Conservation (phyloP, 2,329 filamentous ascomycete species). For the Tolypocladium sp. region DNA sequence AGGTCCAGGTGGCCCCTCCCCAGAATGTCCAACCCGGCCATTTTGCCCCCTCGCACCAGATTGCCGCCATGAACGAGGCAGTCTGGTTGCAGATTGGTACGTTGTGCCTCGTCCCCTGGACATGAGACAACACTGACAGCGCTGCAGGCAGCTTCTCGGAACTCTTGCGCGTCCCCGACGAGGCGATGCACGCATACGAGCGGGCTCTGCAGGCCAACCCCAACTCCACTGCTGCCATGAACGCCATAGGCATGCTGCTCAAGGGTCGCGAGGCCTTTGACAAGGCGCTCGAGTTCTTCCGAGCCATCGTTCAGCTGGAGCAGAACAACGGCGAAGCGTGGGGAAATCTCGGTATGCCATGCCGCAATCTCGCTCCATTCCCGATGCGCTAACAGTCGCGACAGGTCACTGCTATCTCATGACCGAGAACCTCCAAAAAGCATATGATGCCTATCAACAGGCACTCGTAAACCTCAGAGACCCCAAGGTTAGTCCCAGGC, state of each 20-base stretch:
- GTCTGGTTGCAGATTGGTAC: slow-evolving; percentile 91
- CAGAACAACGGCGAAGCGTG: slow-evolving; percentile 86
- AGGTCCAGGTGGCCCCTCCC: slow-evolving; percentile 49
- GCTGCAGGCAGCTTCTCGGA: slow-evolving; percentile 73
- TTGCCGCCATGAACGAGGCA: slow-evolving; percentile 71
- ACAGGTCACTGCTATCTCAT: slow-evolving; percentile 95
- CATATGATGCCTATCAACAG: slow-evolving; percentile 93
- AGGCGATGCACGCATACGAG: slow-evolving; percentile 85
- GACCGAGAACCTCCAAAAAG: slow-evolving; percentile 97
- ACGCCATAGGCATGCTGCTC: slow-evolving; percentile 83
- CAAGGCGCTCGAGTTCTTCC: slow-evolving; percentile 87
- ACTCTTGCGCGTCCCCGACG: slow-evolving; percentile 77
- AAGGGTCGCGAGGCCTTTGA: slow-evolving; percentile 89
- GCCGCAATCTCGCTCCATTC: slow-evolving; percentile 13
- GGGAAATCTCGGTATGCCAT: slow-evolving; percentile 74
- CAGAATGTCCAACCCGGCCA: slow-evolving; percentile 46
- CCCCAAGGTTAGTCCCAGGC: slow-evolving; percentile 61
- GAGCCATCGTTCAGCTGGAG: slow-evolving; percentile 85
- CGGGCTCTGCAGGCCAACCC: slow-evolving; percentile 80
- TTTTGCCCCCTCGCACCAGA: slow-evolving; percentile 61
- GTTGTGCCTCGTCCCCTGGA: slow-evolving; percentile 16
- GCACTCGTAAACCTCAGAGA: slow-evolving; percentile 87
- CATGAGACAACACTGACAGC: slow-evolving; percentile 2
- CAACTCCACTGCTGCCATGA: slow-evolving; percentile 86
- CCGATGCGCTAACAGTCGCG: slow-evolving; percentile 8